Base-by-base conservation (phyloP, 2,329 filamentous ascomycete genomes). In the Venturia effusa region DNA sequence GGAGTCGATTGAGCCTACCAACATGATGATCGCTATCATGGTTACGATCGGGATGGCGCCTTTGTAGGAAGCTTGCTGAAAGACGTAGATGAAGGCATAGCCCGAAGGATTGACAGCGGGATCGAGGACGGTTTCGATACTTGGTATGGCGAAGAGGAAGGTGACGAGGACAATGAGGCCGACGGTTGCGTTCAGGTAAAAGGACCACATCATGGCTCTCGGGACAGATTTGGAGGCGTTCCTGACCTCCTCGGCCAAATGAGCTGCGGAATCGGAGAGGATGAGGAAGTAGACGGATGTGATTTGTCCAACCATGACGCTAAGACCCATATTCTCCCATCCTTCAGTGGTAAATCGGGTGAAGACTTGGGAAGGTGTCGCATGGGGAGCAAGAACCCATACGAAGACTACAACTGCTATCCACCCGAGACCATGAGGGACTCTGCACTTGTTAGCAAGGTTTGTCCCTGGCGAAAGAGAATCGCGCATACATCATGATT, bases 181-280 rank as follows among this genome's bases (percentile, higher is more conserved):
- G 13, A 34, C 27, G n/a, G 34, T 19, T 7, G 15, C 27, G 27
- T 55, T 55, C 51, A 55, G 27, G 30, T 13, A 34, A 17, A 34
- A 55, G 10, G 72, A 72, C 61, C 73, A 72, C 6, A 79, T 67
- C 72, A 79, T 78, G 10, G 75, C 73, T 41, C 71, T 70, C 1
- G 78, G 77, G 3, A 79, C 74, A 19, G 75, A 72, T 19, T 70
- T 73, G 24, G 73, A 71, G 1, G 77, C 76, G 34, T 78, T 72
- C 63, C 75, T 74, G 64, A 78, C 72, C 64, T 79, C 77, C 66
- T 79, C 76, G 2, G 76, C 69, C 69, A 79, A 75, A 64, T 79
- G 75, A 2, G 74, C 75, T 24, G 75, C 73, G 11, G 75, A 74
- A 65, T 79, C 77, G 59, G 74, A 71, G 11, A 22, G 24, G 65